These are phyloP conservation scores for Colletotrichum limetticola DNA, from an alignment of 2,329 filamentous ascomycete genomes.

Conservation along the genomic window DNA sequence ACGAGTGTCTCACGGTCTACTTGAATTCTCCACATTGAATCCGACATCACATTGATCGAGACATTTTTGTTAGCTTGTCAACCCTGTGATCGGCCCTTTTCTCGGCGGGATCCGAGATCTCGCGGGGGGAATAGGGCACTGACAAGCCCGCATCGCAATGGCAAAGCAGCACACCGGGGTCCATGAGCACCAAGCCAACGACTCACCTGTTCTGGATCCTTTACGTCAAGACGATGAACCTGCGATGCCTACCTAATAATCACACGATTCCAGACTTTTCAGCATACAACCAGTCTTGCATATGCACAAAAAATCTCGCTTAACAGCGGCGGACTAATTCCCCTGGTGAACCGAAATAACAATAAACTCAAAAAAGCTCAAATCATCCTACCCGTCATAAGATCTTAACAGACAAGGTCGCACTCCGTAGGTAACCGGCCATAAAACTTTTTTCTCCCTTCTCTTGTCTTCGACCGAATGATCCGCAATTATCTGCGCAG, in stretches of 20 bases:
- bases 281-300: no score
- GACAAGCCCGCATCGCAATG: not conserved
- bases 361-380: no score
- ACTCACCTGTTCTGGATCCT: not conserved
- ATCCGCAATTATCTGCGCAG: not conserved
- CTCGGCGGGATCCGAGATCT: not conserved
- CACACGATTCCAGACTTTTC: no score
- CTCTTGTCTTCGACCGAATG: not conserved
- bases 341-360: no score
- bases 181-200: not conserved
- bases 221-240: no score
- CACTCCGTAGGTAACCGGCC: no score
- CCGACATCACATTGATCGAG: not conserved
- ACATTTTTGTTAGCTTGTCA: not conserved
- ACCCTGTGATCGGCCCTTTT: slow-evolving; percentile 9
- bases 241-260: no score
- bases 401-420: no score
- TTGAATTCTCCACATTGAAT: not conserved
- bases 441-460: not conserved
- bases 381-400: no score
- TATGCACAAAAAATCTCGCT: no score
- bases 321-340: no score
- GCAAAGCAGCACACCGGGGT: not conserved
- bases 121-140: not conserved
- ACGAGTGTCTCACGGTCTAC: not conserved